Base-by-base conservation (phyloP, 129 eudicot species). In the Tagetes patula region DNA sequence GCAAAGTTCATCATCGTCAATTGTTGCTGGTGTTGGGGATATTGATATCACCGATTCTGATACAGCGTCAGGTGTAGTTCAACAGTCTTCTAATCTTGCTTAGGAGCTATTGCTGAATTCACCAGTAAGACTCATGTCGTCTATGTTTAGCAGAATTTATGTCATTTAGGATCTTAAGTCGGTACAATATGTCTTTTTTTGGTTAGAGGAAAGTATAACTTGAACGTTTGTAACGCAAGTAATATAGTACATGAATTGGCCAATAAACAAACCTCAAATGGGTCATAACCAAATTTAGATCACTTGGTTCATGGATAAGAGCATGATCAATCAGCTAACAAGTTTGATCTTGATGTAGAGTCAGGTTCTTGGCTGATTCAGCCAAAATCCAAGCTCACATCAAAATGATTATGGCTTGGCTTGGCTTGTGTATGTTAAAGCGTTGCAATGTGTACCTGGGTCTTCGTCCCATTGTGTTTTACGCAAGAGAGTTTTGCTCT, bases 1-100 rank as follows among this genome's bases (percentile, higher is more conserved):
- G 65, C 65, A 50, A 50, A 34, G 52, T 8, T 69, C 74, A 49
- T 69, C 73, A 67, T 68, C 73, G 7, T 74, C 85, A 0, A 68
- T 82, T 20, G 77, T 80, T 33, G 77, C 75, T 52, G 85, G 82
- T 52, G 82, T 84, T 45, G 78, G 78, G 71, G 88, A 82, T 65
- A 81, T 75, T 31, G 83, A 80, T 38, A 85, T 78, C 14, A 53
- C 69, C 9, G 67, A 61, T 61, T 4, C 67, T n/a, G 88, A 62
- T 46, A 13, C 43, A 9, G 38, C 80, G 6, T 53, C 72, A 68
- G 59, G 58, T 48, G 73, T 48, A 48, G 10, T 60, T 8, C 47
- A 63, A 48, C 76, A 54, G 59, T 38, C 78, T 40, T 69, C 53
- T 31, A 63, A 34, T 1, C 43, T 45, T 31, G 32, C 65, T 7